Conservation (phyloP, 225 moss, liverwort and hornwort species). For the Pseudisothecium myosuroides region DNA sequence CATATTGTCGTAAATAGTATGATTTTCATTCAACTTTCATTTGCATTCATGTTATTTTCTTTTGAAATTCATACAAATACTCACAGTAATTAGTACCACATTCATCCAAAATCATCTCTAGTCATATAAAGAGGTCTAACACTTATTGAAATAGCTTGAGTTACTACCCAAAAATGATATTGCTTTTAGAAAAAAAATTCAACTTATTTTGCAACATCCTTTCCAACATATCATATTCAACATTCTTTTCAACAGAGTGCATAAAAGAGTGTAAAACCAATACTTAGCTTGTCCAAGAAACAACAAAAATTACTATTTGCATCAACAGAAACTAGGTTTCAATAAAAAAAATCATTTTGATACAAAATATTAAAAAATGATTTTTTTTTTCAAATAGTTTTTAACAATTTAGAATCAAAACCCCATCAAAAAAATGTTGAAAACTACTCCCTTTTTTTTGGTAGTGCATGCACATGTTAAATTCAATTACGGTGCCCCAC, state of each 20-base stretch:
- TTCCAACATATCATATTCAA: background rate
- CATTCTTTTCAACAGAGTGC: background rate
- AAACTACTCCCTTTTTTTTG: background rate
- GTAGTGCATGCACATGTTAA: background rate
- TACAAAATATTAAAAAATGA: background rate
- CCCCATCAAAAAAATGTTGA: rapidly evolving
- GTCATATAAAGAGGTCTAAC: background rate
- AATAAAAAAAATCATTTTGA: background rate
- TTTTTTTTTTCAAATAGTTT: background rate
- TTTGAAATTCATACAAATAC: background rate
- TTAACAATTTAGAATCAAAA: background rate
- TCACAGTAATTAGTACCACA: background rate
- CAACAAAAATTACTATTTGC: too few species aligned
- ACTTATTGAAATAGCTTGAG: background rate
- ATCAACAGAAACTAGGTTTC: background rate
- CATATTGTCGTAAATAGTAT: too few species aligned
- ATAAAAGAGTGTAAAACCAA: background rate
- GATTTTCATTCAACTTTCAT: background rate
- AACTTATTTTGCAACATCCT: background rate
- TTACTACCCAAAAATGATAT: rapidly evolving
- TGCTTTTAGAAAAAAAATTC: background rate
- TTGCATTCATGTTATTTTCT: background rate
- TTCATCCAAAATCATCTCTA: background rate
- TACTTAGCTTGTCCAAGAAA: background rate
- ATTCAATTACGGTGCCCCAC: rapidly evolving